These are phyloP conservation scores for Hansenula sp. DNA, from an alignment of 1,139 yeast genomes.

Conservation along the genomic window DNA sequence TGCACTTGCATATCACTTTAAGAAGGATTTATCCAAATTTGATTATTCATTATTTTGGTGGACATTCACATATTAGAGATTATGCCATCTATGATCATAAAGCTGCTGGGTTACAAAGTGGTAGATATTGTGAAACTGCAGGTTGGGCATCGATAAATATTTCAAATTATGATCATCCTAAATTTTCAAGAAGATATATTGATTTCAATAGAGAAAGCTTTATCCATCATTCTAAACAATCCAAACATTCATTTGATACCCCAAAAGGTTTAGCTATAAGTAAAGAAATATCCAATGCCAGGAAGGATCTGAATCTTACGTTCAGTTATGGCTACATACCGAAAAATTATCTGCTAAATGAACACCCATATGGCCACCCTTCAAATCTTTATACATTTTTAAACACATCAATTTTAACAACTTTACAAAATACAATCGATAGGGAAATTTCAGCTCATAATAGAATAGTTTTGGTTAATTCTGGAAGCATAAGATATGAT, in stretches of 20 bases:
- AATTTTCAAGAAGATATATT: constrained; percentile 62
- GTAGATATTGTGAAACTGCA: constrained; percentile 87
- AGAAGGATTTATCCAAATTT: constrained; percentile 57
- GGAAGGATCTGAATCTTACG: constrained; percentile 52
- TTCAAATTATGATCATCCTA: constrained; percentile 21
- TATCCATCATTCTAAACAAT: constrained; percentile 45
- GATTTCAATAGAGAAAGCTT: constrained; percentile 78
- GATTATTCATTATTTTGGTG: constrained; percentile 85
- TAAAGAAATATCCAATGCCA: constrained; percentile 37
- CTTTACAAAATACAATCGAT: constrained; percentile 34
- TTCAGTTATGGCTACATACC: constrained; percentile 63
- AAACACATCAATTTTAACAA: constrained; percentile 54
- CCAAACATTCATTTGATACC: constrained; percentile 39
- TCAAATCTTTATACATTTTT: constrained; percentile 61
- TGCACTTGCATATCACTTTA: constrained; percentile 47
- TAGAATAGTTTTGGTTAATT: constrained; percentile 68
- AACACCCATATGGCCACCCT: constrained; percentile 62
- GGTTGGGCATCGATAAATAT: constrained; percentile 74
- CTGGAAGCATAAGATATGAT: constrained; percentile 90
- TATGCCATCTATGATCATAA: constrained; percentile 62
- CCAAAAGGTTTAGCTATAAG: constrained; percentile 48
- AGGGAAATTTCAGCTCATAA: constrained; percentile 28
- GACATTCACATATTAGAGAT: constrained; percentile 92
- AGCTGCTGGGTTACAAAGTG: constrained; percentile 82
- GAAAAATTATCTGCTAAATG: constrained; percentile 59